Conservation (phyloP, 768 basidiomycete genomes). For the Podaxis rugospora region DNA sequence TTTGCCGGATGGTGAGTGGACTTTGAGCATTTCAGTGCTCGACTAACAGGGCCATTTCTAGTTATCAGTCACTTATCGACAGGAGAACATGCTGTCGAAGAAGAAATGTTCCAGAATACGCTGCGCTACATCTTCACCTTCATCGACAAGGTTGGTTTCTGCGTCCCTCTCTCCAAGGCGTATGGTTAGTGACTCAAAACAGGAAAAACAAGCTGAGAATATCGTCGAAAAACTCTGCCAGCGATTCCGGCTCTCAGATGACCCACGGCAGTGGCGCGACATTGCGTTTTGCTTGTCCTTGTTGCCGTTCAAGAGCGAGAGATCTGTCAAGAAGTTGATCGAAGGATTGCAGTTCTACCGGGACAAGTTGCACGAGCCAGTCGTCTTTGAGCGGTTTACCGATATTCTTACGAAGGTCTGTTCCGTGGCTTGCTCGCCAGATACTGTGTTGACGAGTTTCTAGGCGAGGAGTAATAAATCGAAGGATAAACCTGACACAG, state of each 20-base stretch:
- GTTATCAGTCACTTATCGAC: constrained; percentile 94
- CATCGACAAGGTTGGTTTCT: constrained; percentile 82
- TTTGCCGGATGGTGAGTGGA: constrained; percentile 77
- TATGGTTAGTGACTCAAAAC: not conserved
- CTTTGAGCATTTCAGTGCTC: not conserved
- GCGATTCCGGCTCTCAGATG: constrained; percentile 84
- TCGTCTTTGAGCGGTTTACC: constrained; percentile 74
- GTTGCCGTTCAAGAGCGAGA: constrained; percentile 95
- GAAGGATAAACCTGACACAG: constrained; percentile 87
- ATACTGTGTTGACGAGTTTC: not conserved
- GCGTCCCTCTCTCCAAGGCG: not conserved
- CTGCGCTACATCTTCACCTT: constrained; percentile 95
- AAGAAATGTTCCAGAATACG: constrained; percentile 87
- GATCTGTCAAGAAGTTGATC: constrained; percentile 93
- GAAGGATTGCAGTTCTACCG: constrained; percentile 91
- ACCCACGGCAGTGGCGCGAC: constrained; percentile 94
- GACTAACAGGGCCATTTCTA: constrained; percentile 23
- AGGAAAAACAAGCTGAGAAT: constrained; percentile 98
- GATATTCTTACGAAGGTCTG: constrained; percentile 89
- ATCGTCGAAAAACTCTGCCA: constrained; percentile 98
- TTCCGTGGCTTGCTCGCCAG: not conserved
- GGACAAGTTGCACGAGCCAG: constrained; percentile 90
- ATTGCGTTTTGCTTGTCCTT: constrained; percentile 94
- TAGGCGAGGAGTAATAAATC: constrained; percentile 89
- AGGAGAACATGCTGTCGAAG: constrained; percentile 88